phyloP scores from a whole-genome alignment of 768 basidiomycete genomes.

The Psilocybe azurescens region DNA sequence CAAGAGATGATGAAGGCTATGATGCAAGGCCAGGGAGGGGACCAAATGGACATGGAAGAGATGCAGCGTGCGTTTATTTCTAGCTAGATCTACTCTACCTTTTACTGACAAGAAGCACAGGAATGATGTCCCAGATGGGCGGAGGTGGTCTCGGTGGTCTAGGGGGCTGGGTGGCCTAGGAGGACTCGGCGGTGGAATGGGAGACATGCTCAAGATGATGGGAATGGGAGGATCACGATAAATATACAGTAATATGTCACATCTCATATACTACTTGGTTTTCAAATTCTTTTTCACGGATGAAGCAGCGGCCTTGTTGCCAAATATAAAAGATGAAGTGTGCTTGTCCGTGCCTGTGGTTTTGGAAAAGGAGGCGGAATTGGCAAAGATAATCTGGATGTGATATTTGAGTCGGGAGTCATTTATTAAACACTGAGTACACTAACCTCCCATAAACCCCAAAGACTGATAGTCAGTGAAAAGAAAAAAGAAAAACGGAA shows the following conservation, averaged over 20 bases:
- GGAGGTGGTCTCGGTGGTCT: conserved; percentile 65
- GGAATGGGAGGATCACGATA: conserved; percentile 63
- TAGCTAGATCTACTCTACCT: background rate
- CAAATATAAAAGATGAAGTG: conserved; percentile 81
- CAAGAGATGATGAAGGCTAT: conserved; percentile 98
- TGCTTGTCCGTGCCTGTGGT: conserved; percentile 85
- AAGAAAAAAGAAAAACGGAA: conserved; percentile 53
- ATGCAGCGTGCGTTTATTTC: conserved; percentile 74
- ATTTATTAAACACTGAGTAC: conserved; percentile 10
- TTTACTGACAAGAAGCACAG: conserved; percentile 39
- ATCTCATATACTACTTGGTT: conserved; percentile 37
- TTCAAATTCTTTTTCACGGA: conserved; percentile 64
- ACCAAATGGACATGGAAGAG: conserved; percentile 91
- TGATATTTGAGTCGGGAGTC: background rate
- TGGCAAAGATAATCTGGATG: conserved; percentile 63
- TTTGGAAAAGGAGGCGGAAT: conserved; percentile 59
- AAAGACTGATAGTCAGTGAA: conserved; percentile 58
- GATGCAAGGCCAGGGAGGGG: conserved; percentile 94
- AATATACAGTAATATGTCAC: conserved; percentile 20
- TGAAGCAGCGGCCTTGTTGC: conserved; percentile 72
- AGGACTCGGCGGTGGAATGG: conserved; percentile 61
- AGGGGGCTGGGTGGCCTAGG: conserved; percentile 65
- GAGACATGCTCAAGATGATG: conserved; percentile 90
- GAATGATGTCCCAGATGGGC: conserved; percentile 91
- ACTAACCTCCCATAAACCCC: conserved; percentile 78